Conservation (phyloP, 148 eudicot genomes). For the Camellia japonica region DNA sequence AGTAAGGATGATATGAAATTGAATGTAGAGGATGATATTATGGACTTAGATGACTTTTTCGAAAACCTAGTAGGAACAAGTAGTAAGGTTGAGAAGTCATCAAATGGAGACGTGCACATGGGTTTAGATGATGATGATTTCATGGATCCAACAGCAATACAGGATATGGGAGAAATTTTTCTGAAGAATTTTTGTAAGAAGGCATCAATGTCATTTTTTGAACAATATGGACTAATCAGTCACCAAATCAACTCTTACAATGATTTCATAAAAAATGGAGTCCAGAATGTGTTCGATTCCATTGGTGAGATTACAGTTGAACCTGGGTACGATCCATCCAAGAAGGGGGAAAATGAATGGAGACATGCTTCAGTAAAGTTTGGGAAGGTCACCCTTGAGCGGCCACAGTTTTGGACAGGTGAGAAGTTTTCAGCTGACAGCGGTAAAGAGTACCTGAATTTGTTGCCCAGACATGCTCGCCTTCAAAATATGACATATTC, state of each 20-base stretch:
- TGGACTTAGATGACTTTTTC: slow-evolving; percentile 47
- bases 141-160: slow-evolving; percentile 28
- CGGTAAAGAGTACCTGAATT: slow-evolving; percentile 42
- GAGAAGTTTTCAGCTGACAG: slow-evolving; percentile 58
- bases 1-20: slow-evolving; percentile 31
- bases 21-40: slow-evolving; percentile 22
- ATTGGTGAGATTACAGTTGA: slow-evolving; percentile 66
- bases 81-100: slow-evolving; percentile 34
- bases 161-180: slow-evolving; percentile 47
- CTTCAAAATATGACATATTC: slow-evolving; percentile 94
- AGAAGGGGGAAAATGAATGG: slow-evolving; percentile 78
- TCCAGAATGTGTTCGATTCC: slow-evolving; percentile 60
- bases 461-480: slow-evolving; percentile 87
- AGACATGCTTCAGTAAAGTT: slow-evolving; percentile 61
- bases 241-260: slow-evolving; percentile 91
- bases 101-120: slow-evolving; percentile 33
- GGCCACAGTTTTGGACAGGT: slow-evolving; percentile 76
- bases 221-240: slow-evolving; percentile 73
- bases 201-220: slow-evolving; percentile 68
- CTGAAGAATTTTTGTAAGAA: slow-evolving; percentile 62
- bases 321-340: slow-evolving; percentile 84
- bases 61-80: slow-evolving; percentile 53
- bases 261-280: slow-evolving; percentile 59
- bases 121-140: slow-evolving; percentile 49
- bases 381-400: slow-evolving; percentile 74